Evolutionary conservation across 495 filamentous ascomycete genomes (phyloP).

Genomic region (Xylaria telfairii): DNA sequence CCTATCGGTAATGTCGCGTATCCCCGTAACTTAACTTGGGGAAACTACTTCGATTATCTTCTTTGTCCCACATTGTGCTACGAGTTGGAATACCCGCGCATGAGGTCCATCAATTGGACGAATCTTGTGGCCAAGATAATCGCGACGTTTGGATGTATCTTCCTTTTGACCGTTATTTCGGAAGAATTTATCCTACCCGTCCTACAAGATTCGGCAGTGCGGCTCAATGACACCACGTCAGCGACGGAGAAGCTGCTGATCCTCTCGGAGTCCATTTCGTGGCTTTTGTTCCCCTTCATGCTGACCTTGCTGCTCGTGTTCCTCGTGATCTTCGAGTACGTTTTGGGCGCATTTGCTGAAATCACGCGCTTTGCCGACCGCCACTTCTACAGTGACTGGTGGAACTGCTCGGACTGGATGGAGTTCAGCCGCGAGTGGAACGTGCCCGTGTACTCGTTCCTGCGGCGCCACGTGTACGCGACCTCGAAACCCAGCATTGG

Average conservation of each 20-base stretch:
- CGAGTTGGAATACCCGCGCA: slow-evolving; percentile 94
- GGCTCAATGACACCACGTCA: slow-evolving; percentile 65
- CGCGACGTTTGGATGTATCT: slow-evolving; percentile 97
- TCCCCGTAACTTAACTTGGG: slow-evolving; percentile 80
- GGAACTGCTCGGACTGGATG: slow-evolving; percentile 88
- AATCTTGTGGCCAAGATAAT: slow-evolving; percentile 82
- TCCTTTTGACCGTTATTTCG: slow-evolving; percentile 85
- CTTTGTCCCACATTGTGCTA: slow-evolving; percentile 97
- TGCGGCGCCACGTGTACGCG: slow-evolving; percentile 91
- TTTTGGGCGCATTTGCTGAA: slow-evolving; percentile 93
- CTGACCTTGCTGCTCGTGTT: slow-evolving; percentile 93
- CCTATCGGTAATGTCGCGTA: slow-evolving; percentile 90
- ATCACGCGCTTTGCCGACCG: slow-evolving; percentile 93
- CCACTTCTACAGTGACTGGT: slow-evolving; percentile 98
- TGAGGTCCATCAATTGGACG: slow-evolving; percentile 72
- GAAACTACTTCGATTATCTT: slow-evolving; percentile 86
- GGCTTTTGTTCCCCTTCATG: slow-evolving; percentile 97
- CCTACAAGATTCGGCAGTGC: slow-evolving; percentile 72
- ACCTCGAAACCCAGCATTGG: slow-evolving; percentile 77
- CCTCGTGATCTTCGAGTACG: slow-evolving; percentile 96
- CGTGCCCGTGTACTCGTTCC: slow-evolving; percentile 96
- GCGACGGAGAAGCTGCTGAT: slow-evolving; percentile 74
- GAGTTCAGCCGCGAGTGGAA: slow-evolving; percentile 99
- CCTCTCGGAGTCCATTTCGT: slow-evolving; percentile 88
- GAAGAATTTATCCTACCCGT: slow-evolving; percentile 97